Base-by-base conservation (phyloP, 139 green algal genomes). In the Chlamydomonas sphaeroides region DNA sequence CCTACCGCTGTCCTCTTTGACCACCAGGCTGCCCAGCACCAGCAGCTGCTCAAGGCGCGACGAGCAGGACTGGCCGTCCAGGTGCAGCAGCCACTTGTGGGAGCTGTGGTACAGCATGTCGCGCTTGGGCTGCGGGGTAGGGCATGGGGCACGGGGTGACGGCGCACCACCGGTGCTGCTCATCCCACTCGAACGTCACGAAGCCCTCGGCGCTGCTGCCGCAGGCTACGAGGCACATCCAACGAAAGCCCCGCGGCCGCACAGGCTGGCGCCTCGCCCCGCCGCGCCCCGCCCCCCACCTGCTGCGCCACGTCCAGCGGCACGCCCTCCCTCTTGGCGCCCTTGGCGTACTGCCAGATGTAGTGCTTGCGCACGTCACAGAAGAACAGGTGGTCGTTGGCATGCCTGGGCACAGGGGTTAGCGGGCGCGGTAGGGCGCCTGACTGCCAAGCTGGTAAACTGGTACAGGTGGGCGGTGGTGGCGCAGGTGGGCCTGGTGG, bases 1-100 rank as follows among this genome's bases (percentile, higher is more conserved):
- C 75, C 25, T 62, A 82, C 75, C 75, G 42, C 59, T 80, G 61
- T 85, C 80, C 69, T 89, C 85, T 49, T 86, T 87, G 45, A 90
- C 63, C 39, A 86, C 61, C 28, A 80, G 21, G 48, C 68, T 84
- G 61, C 66, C 66, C 32, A 90, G 71, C 33, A 81, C 78, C 68
- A 89, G 49, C 68, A 89, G 49, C 80, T 87, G 85, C 66, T 89
- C 85, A 74, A 87, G 68, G 2, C 80, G 74, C 35, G 42, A 71
- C 26, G 56, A 42, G 70, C 68, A 71, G 38, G 35, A 45, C 78
- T 88, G 84, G 11, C 84, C 84, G 73, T 88, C 84, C 71, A 88
- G 78, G 63, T 88, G 84, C 51, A 88, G 61, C 63, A 88, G 62
- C 56, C 48, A 83, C 70, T 85, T 85, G 63, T 79, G 32, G 35